phyloP scores from a whole-genome alignment of 148 eudicot species.

The Mesembryanthemum crystallinum region DNA sequence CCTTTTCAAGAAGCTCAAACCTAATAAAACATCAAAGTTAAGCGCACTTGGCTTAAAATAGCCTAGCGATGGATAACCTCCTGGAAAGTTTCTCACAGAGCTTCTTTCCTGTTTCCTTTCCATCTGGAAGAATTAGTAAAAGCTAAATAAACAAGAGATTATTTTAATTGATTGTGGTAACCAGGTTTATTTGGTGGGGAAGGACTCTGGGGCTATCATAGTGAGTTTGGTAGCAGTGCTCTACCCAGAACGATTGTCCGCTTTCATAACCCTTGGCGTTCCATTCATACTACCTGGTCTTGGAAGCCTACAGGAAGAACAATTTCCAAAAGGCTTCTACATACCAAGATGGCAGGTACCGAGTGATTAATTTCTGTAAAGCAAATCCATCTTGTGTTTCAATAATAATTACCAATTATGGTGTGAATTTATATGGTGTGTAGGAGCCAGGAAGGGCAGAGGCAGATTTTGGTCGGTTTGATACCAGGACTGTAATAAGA shows the following conservation, averaged over 20 bases:
- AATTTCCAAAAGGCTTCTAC: slow-evolving; percentile 45
- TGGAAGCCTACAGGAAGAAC: background rate
- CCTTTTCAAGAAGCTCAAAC: no score
- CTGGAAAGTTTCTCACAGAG: background rate
- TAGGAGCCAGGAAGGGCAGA: slow-evolving; percentile 42
- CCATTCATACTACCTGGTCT: slow-evolving; percentile 37
- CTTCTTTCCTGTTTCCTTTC: no score
- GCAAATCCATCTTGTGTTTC: background rate
- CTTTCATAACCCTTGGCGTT: slow-evolving; percentile 38
- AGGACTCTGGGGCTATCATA: slow-evolving; percentile 41
- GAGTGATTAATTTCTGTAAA: background rate
- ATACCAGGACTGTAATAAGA: slow-evolving; percentile 31
- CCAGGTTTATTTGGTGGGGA: slow-evolving; percentile 42
- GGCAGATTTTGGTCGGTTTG: slow-evolving; percentile 38
- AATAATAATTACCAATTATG: no score
- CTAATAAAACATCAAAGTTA: no score
- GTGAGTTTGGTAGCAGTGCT: slow-evolving; percentile 31
- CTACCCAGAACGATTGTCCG: slow-evolving; percentile 38
- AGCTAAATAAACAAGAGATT: background rate
- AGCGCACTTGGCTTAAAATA: no score
- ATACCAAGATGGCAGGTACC: slow-evolving; percentile 40
- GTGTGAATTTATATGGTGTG: background rate
- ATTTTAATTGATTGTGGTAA: background rate
- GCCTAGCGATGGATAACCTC: no score
- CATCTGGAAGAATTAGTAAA: no score